phyloP scores from a whole-genome alignment of 805 yeast genomes.

The Wickerhamiella bombiphila region DNA sequence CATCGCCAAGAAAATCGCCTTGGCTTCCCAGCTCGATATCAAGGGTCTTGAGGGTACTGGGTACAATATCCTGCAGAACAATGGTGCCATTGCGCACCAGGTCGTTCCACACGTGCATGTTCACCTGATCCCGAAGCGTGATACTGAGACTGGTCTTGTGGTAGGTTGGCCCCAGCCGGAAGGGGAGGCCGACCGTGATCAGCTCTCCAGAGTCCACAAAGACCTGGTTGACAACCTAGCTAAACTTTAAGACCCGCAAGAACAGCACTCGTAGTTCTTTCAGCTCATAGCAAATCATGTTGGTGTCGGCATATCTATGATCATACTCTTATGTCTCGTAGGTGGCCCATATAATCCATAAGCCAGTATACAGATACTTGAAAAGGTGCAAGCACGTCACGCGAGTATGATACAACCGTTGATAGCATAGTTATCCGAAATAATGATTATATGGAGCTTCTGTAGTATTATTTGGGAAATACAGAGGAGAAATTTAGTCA shows the following conservation, averaged over 20 bases:
- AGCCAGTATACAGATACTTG: no score
- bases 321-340: no score
- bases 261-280: no score
- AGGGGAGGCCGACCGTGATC: constrained; percentile 50
- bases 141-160: constrained; percentile 54
- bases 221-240: constrained; percentile 25
- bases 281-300: no score
- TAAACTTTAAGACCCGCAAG: constrained; percentile 1
- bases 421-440: no score
- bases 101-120: constrained; percentile 92
- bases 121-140: constrained; percentile 86
- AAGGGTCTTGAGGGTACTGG: constrained; percentile 53
- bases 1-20: constrained; percentile 70
- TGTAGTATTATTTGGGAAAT: no score
- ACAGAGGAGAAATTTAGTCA: no score
- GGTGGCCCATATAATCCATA: no score
- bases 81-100: constrained; percentile 92
- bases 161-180: constrained; percentile 92
- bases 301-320: no score
- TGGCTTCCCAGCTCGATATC: constrained; percentile 39
- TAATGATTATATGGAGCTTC: no score
- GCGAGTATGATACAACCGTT: no score
- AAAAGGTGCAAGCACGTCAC: no score
- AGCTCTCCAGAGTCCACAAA: constrained; percentile 49
- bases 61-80: constrained; percentile 82